Base-by-base conservation (phyloP, 2,329 filamentous ascomycete genomes). In the Xylaria sp. region DNA sequence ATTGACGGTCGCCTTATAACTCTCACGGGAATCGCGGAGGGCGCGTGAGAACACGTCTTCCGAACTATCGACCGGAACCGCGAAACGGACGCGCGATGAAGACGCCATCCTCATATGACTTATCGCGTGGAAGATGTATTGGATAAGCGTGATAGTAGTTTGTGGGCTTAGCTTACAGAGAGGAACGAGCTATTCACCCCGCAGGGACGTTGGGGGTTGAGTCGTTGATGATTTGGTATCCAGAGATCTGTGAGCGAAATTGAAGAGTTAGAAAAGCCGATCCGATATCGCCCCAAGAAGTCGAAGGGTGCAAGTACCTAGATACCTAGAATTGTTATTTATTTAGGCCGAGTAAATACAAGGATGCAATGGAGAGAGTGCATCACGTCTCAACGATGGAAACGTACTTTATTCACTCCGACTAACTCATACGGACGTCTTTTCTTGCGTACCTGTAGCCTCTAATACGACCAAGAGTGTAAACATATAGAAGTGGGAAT, bases 51-150 rank as follows among this genome's bases (percentile, higher is more conserved):
- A 1, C 12, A n/a, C 21, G 14, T 61, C 57, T 24, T 53, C 24
- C 11, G 11, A 11, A 24, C 14, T 12, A 2, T 27, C 42, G 30
- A 14, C 42, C 24, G 24, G 24, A 4, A 4, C 24, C n/a, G 17
- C 34, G 47, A 42, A 7, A 7, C 36, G 57, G 11, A 45, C 34
- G n/a, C 48, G 17, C 27, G 34, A 55, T 2, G 30, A 45, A 50
- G 42, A 11, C 7, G 42, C 48, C 60, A 64, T 67, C 5, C 17
- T 21, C 4, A 54, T 45, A 30, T 7, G 7, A 48, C 14, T 50
- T 24, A 24, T 14, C 21, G 14, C 8, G 8, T 34, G 11, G 5
- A 11, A 55, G 19, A 6, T 27, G 19, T 21, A 45, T 39, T 12
- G 3, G 19, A n/a, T 12, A n/a, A 9, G 17, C 9, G 1, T 19